Conservation (phyloP, 768 basidiomycete genomes). For the Lactifluus rugatus region DNA sequence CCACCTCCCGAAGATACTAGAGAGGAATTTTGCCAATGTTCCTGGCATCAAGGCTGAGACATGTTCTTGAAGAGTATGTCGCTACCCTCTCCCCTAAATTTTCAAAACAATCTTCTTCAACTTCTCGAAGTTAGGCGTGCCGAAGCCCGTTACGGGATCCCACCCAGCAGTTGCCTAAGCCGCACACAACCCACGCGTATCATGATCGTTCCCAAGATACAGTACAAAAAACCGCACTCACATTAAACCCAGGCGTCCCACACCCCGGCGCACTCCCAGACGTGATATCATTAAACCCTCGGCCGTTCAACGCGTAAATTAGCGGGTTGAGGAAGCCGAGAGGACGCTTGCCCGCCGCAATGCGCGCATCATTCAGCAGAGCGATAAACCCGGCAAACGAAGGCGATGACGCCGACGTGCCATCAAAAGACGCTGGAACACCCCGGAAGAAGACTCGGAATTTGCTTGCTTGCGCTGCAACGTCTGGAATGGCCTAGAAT, state of each 20-base stretch:
- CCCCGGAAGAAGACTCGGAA: constrained; percentile 39
- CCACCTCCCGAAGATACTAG: no score
- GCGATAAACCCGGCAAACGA: constrained; percentile 43
- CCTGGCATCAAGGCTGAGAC: no score
- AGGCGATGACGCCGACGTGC: constrained; percentile 53
- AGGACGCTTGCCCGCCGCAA: constrained; percentile 32
- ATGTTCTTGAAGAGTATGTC: no score
- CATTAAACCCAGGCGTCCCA: constrained; percentile 30
- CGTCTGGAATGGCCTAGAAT: constrained; percentile 45
- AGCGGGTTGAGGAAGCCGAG: constrained; percentile 65
- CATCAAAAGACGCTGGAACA: constrained; percentile 28
- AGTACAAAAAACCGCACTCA: no score
- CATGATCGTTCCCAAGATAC: no score
- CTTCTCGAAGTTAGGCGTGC: constrained; percentile 28
- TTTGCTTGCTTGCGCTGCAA: constrained; percentile 41
- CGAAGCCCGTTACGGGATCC: constrained; percentile 30
- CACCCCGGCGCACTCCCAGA: constrained; percentile 31
- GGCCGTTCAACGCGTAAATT: constrained; percentile 36
- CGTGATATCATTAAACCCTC: constrained; percentile 31
- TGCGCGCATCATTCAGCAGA: constrained; percentile 44
- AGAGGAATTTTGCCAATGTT: no score
- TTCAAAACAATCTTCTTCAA: constrained; percentile 24
- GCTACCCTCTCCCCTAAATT: no score
- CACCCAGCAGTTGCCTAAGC: constrained; percentile 27
- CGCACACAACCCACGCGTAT: neutral